phyloP scores from a whole-genome alignment of 1,284 basidiomycete genomes.

The Heterobasidion parviporum region DNA sequence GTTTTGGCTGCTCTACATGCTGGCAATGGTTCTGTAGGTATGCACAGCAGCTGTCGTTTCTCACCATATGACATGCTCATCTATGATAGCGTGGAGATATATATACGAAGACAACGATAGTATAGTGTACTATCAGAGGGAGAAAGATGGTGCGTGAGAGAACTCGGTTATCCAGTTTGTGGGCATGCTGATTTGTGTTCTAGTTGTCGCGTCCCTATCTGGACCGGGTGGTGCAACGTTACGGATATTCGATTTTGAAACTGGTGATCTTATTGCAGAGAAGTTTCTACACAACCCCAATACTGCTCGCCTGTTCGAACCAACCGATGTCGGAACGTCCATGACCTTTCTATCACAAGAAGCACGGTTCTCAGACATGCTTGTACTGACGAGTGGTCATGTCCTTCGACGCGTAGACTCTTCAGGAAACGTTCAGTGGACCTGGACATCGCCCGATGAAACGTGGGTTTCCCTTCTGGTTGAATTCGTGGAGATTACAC shows the following conservation, averaged over 20 bases:
- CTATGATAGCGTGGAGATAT: constrained; percentile 70
- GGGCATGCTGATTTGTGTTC: neutral
- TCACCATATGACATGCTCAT: neutral
- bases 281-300: constrained; percentile 42
- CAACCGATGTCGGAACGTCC: constrained; percentile 36
- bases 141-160: constrained; percentile 46
- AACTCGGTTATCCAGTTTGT: neutral
- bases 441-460: constrained; percentile 56
- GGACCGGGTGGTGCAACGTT: constrained; percentile 66
- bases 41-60: constrained; percentile 15
- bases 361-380: constrained; percentile 30
- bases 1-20: constrained; percentile 73
- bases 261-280: constrained; percentile 69
- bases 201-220: constrained; percentile 69
- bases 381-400: constrained; percentile 55
- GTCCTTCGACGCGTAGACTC: constrained; percentile 41
- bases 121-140: constrained; percentile 61
- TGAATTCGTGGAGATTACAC: neutral
- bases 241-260: constrained; percentile 60
- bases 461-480: constrained; percentile 27
- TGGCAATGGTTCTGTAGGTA: constrained; percentile 67
- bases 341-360: constrained; percentile 24
- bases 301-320: constrained; percentile 39
- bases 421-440: constrained; percentile 50
- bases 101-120: constrained; percentile 59